These are phyloP conservation scores for Leptosphaerulina australis DNA, from an alignment of 2,329 filamentous ascomycete species.

Conservation along the genomic window DNA sequence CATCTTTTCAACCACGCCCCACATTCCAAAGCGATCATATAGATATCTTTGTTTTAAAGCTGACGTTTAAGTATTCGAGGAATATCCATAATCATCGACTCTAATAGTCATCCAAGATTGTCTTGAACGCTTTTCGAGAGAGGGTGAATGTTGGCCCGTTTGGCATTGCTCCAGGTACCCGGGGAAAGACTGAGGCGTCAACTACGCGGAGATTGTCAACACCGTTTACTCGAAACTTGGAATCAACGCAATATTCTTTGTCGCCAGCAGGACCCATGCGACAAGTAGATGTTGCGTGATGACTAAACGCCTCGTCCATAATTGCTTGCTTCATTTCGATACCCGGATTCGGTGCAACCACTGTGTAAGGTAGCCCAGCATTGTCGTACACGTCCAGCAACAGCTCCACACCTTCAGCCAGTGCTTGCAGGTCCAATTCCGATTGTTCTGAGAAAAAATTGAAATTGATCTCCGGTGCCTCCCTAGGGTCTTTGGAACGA, in stretches of 20 bases:
- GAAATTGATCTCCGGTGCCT: slow-evolving; percentile 61
- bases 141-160: slow-evolving; percentile 18
- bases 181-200: slow-evolving; percentile 64
- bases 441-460: slow-evolving; percentile 15
- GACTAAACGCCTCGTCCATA: slow-evolving; percentile 21
- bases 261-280: slow-evolving; percentile 15
- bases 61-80: no score
- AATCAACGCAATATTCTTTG: slow-evolving; percentile 17
- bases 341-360: slow-evolving; percentile 10
- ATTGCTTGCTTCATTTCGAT: slow-evolving; percentile 15
- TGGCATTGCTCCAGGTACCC: slow-evolving; percentile 44
- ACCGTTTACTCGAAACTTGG: slow-evolving; percentile 21
- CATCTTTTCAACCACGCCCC: no score
- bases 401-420: slow-evolving; percentile 17
- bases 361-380: background rate
- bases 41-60: no score
- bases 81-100: no score
- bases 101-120: slow-evolving; percentile 15
- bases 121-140: slow-evolving; percentile 16
- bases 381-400: slow-evolving; percentile 2
- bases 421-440: slow-evolving; percentile 14
- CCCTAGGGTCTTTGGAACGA: slow-evolving; percentile 63
- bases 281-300: slow-evolving; percentile 19
- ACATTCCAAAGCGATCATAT: no score
- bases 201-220: slow-evolving; percentile 62